Evolutionary conservation across 805 yeast species (phyloP), one percentile per base, ranked within the genome.

Genomic region (Myxozyma vanderwaltii): DNA sequence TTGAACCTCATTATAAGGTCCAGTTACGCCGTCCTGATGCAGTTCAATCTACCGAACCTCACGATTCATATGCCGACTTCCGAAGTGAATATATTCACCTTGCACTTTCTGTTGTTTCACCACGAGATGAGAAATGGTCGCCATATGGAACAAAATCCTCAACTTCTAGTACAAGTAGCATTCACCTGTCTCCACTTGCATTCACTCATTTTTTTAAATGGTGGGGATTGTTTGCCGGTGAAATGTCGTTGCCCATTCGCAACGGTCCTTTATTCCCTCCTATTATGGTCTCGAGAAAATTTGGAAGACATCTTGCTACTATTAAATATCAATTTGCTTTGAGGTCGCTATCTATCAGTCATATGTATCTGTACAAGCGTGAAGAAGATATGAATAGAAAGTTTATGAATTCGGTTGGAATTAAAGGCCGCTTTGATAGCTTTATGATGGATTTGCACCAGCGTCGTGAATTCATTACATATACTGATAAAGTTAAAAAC

Each of bases 181-280:
- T 88, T 46, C 96, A 91, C 70, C 74, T 92, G 53, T 79, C 91
- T 1, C 96, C 97, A 1, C 76, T 76, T 3, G 80, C 85, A 0
- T 78, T 92, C 65, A 70, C 75, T 6, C 87, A 84, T 60, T 91
- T 94, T 74, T 84, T 83, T 68, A 70, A 72, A 3, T 94, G 98
- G 98, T 91, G 97, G 96, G 74, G 75, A 35, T 80, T 88, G 64
- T 92, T 92, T 72, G 81, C 86, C n/a, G 86, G 92, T 26, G 85
- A 86, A 56, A 78, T 87, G 65, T 83, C 90, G 53, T 76, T 91
- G 21, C 96, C 98, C 0, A 81, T 90, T 15, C 80, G 95, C 52
- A 79, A 82, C 47, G 97, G 98, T 0, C 72, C 74, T 1, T 69
- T 94, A 24, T 92, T 89, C 75, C 74, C 72, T 15, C 70, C 69